phyloP scores from a whole-genome alignment of 371 early-diverging fungal species.

The Apophysomyces trapeziformis region DNA sequence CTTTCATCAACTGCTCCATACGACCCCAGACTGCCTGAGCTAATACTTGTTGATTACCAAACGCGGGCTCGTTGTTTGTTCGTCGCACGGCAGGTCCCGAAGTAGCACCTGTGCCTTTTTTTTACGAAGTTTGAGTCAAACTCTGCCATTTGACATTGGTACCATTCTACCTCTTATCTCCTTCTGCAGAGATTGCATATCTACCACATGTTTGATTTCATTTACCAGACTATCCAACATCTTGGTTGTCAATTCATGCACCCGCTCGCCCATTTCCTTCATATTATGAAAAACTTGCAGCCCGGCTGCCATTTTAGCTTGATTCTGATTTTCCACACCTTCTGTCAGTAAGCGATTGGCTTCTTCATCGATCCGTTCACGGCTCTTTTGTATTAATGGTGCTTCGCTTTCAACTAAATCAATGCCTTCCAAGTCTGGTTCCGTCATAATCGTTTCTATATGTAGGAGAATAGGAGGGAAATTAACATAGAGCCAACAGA shows the following conservation, averaged over 20 bases:
- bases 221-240: constrained; percentile 54
- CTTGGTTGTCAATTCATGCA: constrained; percentile 45
- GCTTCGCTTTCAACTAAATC: constrained; percentile 63
- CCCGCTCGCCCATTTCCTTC: constrained; percentile 57
- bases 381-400: constrained; percentile 48
- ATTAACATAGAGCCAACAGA: background rate
- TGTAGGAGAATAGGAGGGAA: background rate
- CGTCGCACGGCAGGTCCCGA: constrained; percentile 50
- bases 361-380: constrained; percentile 51
- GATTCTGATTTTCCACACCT: constrained; percentile 66
- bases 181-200: constrained; percentile 65
- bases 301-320: constrained; percentile 74
- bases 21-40: constrained; percentile 67
- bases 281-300: constrained; percentile 80
- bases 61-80: constrained; percentile 54
- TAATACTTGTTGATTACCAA: constrained; percentile 55
- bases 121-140: background rate
- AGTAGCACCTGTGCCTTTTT: constrained; percentile 13
- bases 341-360: constrained; percentile 62
- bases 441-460: constrained; percentile 58
- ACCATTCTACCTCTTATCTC: constrained; percentile 61
- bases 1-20: constrained; percentile 75
- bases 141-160: background rate
- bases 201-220: constrained; percentile 65
- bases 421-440: constrained; percentile 70